phyloP scores from a whole-genome alignment of 1,284 basidiomycete genomes.

The Irpex lacteus region DNA sequence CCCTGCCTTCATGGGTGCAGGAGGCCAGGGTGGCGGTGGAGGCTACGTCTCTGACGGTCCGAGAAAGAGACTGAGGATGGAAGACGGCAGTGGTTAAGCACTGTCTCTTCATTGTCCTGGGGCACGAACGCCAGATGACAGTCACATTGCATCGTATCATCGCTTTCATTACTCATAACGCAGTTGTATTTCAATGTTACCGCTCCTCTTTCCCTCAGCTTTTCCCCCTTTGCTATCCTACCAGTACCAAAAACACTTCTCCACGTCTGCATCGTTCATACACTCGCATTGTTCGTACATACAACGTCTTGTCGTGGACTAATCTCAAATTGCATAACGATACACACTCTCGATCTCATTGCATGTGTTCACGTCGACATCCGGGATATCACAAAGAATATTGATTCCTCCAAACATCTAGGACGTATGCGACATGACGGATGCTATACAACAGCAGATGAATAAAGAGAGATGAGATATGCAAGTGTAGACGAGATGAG shows the following conservation, averaged over 20 bases:
- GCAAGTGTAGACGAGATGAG: neutral
- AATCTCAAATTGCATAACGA: neutral
- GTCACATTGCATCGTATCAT: constrained; percentile 1
- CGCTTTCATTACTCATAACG: neutral
- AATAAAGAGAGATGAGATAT: neutral
- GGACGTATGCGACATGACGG: neutral
- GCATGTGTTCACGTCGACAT: neutral
- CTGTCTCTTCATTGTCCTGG: neutral
- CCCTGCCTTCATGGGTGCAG: constrained; percentile 62
- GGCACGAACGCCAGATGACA: neutral
- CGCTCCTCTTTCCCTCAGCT: neutral
- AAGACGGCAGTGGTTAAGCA: constrained; percentile 36
- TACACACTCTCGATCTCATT: neutral
- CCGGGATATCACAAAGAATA: neutral
- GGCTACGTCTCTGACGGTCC: constrained; percentile 47
- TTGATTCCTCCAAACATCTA: neutral
- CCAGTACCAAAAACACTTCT: neutral
- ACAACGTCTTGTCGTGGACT: neutral
- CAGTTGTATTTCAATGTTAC: neutral
- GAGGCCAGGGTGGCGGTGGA: constrained; percentile 36
- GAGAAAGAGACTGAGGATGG: constrained; percentile 51
- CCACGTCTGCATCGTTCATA: neutral
- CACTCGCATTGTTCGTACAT: neutral
- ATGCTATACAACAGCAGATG: neutral
- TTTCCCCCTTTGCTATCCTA: neutral